A percentile compares a stretch with the other conserved stretches of the same genome.
phyloP scores from a whole-genome alignment of 768 basidiomycete species.

The Tephrocybe sp. region DNA sequence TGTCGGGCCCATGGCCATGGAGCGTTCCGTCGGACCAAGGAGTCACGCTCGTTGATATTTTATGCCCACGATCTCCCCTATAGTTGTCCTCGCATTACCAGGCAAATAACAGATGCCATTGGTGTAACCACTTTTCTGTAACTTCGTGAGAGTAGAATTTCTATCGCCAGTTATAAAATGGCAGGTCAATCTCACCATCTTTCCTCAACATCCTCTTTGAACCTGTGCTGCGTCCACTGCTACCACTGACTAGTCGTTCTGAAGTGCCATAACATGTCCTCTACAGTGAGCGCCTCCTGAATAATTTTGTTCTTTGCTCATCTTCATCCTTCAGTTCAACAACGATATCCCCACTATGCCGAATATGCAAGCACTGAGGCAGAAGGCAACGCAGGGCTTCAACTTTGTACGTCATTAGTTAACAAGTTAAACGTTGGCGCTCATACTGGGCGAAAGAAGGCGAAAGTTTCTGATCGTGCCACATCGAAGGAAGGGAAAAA shows the following conservation, averaged over 20 bases:
- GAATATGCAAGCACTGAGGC: conserved; percentile 5
- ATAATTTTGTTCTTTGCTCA: background rate
- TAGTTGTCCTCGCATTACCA: background rate
- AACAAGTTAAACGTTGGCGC: background rate
- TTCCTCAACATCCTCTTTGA: too few species aligned
- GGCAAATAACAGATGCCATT: background rate
- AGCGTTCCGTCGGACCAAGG: conserved; percentile 1
- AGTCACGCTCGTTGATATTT: background rate
- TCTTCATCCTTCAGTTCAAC: background rate
- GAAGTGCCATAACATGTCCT: too few species aligned
- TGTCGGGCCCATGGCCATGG: background rate
- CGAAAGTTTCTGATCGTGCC: background rate
- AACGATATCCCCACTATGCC: background rate
- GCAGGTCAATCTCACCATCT: too few species aligned
- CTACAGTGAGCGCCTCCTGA: background rate
- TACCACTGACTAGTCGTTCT: too few species aligned
- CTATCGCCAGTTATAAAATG: conserved; percentile 13
- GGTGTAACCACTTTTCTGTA: background rate
- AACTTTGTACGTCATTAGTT: conserved; percentile 6
- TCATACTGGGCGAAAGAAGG: conserved; percentile 5
- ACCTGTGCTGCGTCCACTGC: too few species aligned
- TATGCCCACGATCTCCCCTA: conserved; percentile 1
- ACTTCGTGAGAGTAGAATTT: conserved; percentile 11
- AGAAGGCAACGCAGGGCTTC: conserved; percentile 10
- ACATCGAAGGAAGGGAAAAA: background rate